Evolutionary conservation across 352 stramenopile species (phyloP), one percentile per base, ranked within the genome.

Genomic region (Phytophthora idaei): DNA sequence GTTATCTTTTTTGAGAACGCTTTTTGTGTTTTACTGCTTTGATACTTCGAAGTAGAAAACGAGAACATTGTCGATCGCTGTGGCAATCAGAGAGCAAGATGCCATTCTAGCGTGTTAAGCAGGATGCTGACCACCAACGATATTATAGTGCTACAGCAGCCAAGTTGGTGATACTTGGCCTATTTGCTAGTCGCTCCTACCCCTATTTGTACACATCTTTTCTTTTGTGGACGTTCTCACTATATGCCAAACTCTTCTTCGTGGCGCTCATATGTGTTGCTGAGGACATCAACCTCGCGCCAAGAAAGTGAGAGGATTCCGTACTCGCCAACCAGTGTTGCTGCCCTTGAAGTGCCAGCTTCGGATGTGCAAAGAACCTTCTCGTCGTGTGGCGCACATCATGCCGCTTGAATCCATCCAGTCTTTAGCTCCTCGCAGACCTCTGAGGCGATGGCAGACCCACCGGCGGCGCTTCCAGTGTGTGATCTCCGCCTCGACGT

Each of bases 311-410:
- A n/a, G 21, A 42, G 36, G 12, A 37, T 37, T 37, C 8, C 32
- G 8, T 9, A 17, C 5, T 12, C 34, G 8, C 7, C 34, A 9
- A 2, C 9, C 34, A 39, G 10, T 39, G 4, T 39, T 42, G 36
- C 36, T 17, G 36, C 52, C 21, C 48, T 61, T 60, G 50, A 66
- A 58, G 39, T 55, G 31, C 44, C 49, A 50, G 44, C 47, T 29
- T 9, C 25, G 27, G 29, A 51, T 21, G 52, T 45, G 39, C 63
- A 71, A 67, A 71, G 49, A 67, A 63, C 3, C 50, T 34, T 37
- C 44, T 53, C 41, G 46, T 36, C 63, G 42, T 73, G 65, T 73
- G 65, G 65, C 60, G 59, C 55, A 73, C 65, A 73, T 55, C 53
- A 55, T 15, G 37, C n/a, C 34, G 39, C 37, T 45, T 6, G 53